phyloP scores from a whole-genome alignment of 2,329 filamentous ascomycete species.

The Alternaria sp. region DNA sequence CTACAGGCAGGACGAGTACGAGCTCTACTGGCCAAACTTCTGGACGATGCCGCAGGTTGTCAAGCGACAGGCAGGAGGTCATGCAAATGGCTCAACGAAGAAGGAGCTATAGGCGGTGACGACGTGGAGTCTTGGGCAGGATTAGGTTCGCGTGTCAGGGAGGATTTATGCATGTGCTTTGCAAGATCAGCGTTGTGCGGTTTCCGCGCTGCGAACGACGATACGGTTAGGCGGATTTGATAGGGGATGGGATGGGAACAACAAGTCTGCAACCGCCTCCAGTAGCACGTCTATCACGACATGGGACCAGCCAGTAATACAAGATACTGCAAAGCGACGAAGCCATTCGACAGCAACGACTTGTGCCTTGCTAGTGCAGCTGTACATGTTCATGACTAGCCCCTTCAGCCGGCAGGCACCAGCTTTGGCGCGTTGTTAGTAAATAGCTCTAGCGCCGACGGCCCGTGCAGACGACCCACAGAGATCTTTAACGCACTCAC shows the following conservation, averaged over 20 bases:
- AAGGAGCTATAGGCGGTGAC: conserved; percentile 32
- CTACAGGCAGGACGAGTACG: conserved; percentile 72
- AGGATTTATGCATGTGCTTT: neutral
- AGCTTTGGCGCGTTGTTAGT: conserved; percentile 24
- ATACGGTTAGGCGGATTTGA: neutral
- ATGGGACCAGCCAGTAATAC: neutral
- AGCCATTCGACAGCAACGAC: neutral
- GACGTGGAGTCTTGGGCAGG: neutral
- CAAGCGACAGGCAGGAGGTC: conserved; percentile 21
- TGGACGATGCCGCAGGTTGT: conserved; percentile 62
- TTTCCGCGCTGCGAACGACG: neutral
- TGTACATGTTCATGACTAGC: neutral
- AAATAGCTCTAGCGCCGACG: conserved; percentile 27
- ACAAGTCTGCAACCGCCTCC: neutral
- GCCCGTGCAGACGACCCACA: conserved; percentile 32
- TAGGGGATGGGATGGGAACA: neutral
- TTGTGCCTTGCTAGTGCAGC: neutral
- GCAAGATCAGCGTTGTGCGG: neutral
- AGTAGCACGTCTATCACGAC: neutral
- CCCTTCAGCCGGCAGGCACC: neutral
- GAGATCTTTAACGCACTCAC: conserved; percentile 33
- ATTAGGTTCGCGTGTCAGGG: neutral
- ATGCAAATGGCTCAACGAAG: conserved; percentile 36
- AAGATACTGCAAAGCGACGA: neutral
- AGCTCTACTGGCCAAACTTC: conserved; percentile 70